phyloP scores from a whole-genome alignment of 2,329 filamentous ascomycete species.

The Diaporthe citriasiana region DNA sequence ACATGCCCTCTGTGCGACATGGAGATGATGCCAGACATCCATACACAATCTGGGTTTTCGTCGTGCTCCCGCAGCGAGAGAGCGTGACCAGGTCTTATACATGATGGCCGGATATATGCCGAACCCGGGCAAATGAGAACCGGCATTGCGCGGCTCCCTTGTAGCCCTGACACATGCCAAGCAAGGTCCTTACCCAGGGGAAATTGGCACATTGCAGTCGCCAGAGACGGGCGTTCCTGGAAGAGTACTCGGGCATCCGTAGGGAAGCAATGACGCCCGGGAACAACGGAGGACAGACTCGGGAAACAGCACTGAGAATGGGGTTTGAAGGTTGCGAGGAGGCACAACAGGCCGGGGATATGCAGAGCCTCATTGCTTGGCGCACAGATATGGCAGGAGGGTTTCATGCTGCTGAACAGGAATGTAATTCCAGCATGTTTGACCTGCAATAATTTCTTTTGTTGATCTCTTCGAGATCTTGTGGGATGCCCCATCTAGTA shows the following conservation, averaged over 20 bases:
- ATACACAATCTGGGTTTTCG: not conserved
- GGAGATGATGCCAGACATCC: not conserved
- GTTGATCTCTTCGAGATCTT: slow-evolving; percentile 30
- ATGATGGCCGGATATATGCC: not conserved
- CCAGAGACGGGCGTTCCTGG: slow-evolving; percentile 1
- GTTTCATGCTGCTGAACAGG: not conserved
- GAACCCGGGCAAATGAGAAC: not conserved
- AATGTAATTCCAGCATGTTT: not conserved
- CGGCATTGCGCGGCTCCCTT: not conserved
- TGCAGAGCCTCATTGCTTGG: slow-evolving; percentile 23
- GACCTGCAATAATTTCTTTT: slow-evolving; percentile 1
- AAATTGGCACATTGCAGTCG: not conserved
- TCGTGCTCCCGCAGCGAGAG: too few species aligned
- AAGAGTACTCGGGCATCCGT: not conserved
- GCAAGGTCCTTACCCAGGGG: too few species aligned
- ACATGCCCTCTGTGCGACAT: not conserved
- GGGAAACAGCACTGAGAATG: not conserved
- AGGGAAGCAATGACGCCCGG: not conserved
- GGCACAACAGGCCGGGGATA: not conserved
- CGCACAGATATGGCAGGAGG: slow-evolving; percentile 16
- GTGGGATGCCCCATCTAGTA: slow-evolving; percentile 2
- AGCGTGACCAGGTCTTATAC: not conserved
- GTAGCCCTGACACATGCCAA: not conserved
- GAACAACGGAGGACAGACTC: not conserved
- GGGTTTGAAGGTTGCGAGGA: not conserved